Base-by-base conservation (phyloP, 805 yeast genomes). In the Pichia nanzhaoensis region DNA sequence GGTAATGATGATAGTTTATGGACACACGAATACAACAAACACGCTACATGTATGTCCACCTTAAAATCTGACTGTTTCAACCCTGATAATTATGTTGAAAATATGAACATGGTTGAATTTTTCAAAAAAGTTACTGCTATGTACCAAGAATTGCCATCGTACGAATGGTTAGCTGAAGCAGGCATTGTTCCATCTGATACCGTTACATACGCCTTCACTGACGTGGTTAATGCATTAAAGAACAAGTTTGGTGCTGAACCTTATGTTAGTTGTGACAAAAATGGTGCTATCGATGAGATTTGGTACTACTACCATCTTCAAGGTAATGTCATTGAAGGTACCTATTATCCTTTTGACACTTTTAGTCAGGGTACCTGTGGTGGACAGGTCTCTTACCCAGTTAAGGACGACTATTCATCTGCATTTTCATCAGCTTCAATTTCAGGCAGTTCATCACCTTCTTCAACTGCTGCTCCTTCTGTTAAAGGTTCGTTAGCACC, bases 11-110 rank as follows among this genome's bases (percentile, higher is more conserved):
- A 76, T 48, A 58, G 70, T 5, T 67, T 89, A 42, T 89, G 97
- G 97, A 71, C 75, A 31, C 96, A 89, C 64, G 96, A 89, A 64
- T 89, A 76, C 73, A 89, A 90, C 68, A 90, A 90, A 62, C 97
- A 89, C 60, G 96, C 90, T 19, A 88, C 96, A 12, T 89, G 96
- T 66, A 81, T 88, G 74, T 77, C 80, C 40, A 87, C 96, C 1
- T 67, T 90, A 45, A 85, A 93, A 4, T 53, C 61, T 5, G 90
- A 96, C 63, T 88, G 88, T 63, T 66, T 51, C 33, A 30, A 30
- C 12, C 33, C 14, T 20, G 4, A 42, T 2, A 44, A 48, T 21
- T 60, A 59, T 48, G 53, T 56, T 21, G 42, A 58, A n/a, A 54
- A 62, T 48, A 65, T 61, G 44, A 69, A 69, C 39, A 88, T 84